Evolutionary conservation across 129 eudicot genomes (phyloP), one percentile per base, ranked within the genome.

Genomic region (Helianthus tuberosus): DNA sequence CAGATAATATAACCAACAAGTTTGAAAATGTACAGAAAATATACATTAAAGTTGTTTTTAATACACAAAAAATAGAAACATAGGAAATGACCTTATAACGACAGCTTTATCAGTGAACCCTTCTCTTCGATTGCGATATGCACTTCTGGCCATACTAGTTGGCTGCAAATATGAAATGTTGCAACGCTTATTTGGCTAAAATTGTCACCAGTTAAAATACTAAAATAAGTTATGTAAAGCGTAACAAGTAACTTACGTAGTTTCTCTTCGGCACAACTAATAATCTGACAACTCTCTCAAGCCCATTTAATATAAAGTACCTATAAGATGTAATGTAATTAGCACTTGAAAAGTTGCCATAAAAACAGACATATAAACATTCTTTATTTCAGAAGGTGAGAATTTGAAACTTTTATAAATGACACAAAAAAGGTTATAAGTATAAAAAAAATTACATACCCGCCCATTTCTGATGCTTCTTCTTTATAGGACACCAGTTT

Each of bases 61-160:
- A 46, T 16, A 20, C 35, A 77, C 43, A 65, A 39, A 53, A 52
- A 57, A 12, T 6, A n/a, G 48, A 66, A 52, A 69, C 13, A 76
- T 47, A 53, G 66, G 68, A 59, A 79, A 68, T 35, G 60, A 93
- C 98, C 98, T 94, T 84, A 88, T 94, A 66, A 83, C 84, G 61
- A 94, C 97, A 57, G 98, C 98, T 88, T 94, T 94, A 68, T 94
- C 98, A 46, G 89, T 84, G 76, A 88, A 88, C 62, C 98, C 98
- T 86, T 94, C 97, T 69, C 85, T 78, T 60, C 89, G 79, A 64
- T 85, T 91, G 66, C 93, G 91, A 78, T 83, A 94, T 17, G 98
- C 90, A 84, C 78, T 90, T 60, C 98, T 83, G 20, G 73, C 86
- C 88, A 83, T 83, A 77, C 98, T 91, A 77, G 80, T 86, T 53